Evolutionary conservation across 495 filamentous ascomycete genomes (phyloP).

Genomic region (Achaetomiella virescens): DNA sequence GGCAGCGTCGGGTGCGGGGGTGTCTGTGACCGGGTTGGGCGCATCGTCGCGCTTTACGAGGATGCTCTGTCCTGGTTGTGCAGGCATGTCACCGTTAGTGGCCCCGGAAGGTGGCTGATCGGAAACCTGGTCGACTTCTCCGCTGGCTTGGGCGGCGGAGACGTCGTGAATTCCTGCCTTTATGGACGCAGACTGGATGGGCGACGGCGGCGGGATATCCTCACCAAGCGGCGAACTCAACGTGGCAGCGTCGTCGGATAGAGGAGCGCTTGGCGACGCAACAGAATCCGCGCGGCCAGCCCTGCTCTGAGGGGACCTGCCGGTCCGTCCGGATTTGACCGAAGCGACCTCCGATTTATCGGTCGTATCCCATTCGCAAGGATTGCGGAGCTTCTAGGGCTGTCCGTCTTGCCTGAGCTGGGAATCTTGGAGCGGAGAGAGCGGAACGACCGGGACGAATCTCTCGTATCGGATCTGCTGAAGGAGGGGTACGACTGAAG

Average conservation of each 20-base stretch:
- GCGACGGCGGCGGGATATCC: conserved; percentile 79
- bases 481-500: conserved; percentile 85
- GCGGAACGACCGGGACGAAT: conserved; percentile 85
- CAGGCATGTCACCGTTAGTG: conserved; percentile 39
- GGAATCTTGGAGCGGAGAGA: conserved; percentile 59
- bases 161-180: conserved; percentile 66
- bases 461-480: conserved; percentile 89
- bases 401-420: conserved; percentile 59
- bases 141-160: conserved; percentile 69
- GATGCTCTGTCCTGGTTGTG: conserved; percentile 64
- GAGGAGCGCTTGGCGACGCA: conserved; percentile 39
- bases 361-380: conserved; percentile 53
- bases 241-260: conserved; percentile 29
- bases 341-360: conserved; percentile 74
- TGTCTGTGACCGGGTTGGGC: conserved; percentile 46
- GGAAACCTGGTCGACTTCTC: conserved; percentile 94
- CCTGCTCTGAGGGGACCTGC: conserved; percentile 42
- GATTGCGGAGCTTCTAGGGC: conserved; percentile 68
- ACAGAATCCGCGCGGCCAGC: conserved; percentile 32
- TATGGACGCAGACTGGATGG: conserved; percentile 72
- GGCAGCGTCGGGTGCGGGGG: conserved; percentile 25
- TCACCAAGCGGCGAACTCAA: conserved; percentile 40
- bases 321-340: conserved; percentile 59
- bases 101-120: conserved; percentile 75
- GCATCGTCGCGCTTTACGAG: conserved; percentile 69